Percentiles rank a stretch among this genome's conserved stretches.
Conservation (phyloP, 495 filamentous ascomycete species). For the Parathielavia hyrcaniae region DNA sequence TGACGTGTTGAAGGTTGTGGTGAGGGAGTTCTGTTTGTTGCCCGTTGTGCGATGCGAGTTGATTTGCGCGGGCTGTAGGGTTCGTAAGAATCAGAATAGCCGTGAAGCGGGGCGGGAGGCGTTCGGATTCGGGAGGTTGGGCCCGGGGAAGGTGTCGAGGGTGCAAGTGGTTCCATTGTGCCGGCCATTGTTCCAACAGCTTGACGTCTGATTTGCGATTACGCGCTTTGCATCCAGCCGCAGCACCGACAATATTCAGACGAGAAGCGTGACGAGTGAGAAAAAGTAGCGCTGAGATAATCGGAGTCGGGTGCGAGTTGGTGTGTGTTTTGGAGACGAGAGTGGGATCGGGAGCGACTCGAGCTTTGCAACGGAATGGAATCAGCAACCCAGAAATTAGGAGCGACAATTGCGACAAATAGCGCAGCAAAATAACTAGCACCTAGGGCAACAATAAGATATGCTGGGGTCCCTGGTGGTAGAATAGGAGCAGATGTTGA, state of each 20-base stretch:
- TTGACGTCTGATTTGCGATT: background rate
- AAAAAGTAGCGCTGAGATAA: background rate
- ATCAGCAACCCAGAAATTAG: background rate
- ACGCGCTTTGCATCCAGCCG: background rate
- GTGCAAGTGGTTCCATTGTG: conserved; percentile 10
- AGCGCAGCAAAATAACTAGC: conserved; percentile 7
- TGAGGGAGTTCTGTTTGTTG: conserved; percentile 40
- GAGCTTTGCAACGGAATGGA: background rate
- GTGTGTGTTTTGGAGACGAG: conserved; percentile 2
- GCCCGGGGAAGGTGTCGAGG: conserved; percentile 52
- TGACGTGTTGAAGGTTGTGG: conserved; percentile 38
- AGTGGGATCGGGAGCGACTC: background rate
- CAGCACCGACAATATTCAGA: background rate
- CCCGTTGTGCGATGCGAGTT: conserved; percentile 42
- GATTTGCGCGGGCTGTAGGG: conserved; percentile 61
- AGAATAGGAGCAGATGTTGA: background rate
- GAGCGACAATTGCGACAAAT: conserved; percentile 11
- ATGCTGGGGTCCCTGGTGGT: conserved; percentile 14
- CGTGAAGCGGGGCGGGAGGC: conserved; percentile 68
- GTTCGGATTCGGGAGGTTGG: conserved; percentile 54
- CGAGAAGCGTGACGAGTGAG: background rate
- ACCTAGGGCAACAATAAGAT: conserved; percentile 15
- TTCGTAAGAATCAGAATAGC: conserved; percentile 62
- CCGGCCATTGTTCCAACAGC: conserved; percentile 8
- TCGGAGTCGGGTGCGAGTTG: background rate